A percentile compares a stretch with the other conserved stretches of the same genome.
phyloP scores from a whole-genome alignment of 441 rosid species.

The Dalechampia spathulata region DNA sequence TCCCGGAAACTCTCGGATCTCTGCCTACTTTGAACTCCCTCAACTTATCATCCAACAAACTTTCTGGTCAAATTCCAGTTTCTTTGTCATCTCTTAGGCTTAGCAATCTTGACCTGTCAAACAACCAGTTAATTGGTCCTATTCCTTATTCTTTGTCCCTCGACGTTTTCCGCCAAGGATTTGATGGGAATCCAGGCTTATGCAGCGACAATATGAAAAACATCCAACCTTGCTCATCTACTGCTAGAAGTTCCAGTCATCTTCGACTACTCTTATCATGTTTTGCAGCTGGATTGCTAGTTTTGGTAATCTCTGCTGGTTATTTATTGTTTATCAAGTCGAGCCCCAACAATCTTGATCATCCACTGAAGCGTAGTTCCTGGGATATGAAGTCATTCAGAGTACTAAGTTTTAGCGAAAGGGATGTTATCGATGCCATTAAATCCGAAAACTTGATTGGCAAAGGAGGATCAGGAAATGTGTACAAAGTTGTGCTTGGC shows the following conservation, averaged over 20 bases:
- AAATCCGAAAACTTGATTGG: conserved; percentile 79
- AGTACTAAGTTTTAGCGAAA: conserved; percentile 55
- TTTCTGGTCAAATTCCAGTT: conserved; percentile 64
- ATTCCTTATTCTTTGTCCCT: conserved; percentile 53
- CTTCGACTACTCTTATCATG: conserved; percentile 40
- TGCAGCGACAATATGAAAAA: conserved; percentile 49
- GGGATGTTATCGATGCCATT: conserved; percentile 68
- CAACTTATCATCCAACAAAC: conserved; percentile 62
- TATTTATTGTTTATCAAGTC: conserved; percentile 38
- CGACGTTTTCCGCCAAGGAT: conserved; percentile 61
- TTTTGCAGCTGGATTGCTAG: conserved; percentile 36
- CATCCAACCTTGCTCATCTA: conserved; percentile 42
- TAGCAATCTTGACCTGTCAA: conserved; percentile 79
- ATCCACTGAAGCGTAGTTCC: conserved; percentile 43
- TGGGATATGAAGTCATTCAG: conserved; percentile 82
- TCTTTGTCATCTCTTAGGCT: conserved; percentile 57
- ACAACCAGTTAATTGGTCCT: conserved; percentile 53
- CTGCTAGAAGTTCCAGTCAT: conserved; percentile 28
- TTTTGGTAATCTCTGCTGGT: conserved; percentile 40
- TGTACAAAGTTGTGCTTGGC: conserved; percentile 52
- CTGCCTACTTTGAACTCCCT: conserved; percentile 67
- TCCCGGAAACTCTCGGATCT: conserved; percentile 55
- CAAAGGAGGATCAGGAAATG: conserved; percentile 84
- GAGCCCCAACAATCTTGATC: conserved; percentile 30
- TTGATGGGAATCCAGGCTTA: conserved; percentile 61